Base-by-base conservation (phyloP, 2,329 filamentous ascomycete genomes). In the Fusarium sp. region DNA sequence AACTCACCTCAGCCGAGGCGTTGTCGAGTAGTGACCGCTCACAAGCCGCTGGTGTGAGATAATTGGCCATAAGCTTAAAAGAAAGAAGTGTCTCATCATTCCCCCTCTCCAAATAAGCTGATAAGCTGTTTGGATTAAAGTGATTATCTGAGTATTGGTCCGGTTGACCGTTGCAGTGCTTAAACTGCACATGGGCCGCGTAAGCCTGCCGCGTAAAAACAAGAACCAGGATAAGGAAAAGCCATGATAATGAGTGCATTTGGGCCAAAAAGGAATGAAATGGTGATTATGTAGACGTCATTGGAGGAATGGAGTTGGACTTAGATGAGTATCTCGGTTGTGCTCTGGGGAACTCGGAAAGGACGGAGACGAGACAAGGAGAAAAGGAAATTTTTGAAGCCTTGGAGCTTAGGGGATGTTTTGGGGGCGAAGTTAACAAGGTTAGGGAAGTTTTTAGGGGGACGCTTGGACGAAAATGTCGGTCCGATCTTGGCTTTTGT, bases 141-240 rank as follows among this genome's bases (percentile, higher is more conserved):
- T 21, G 62, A 12, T 64, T 50, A 1, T 16, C 18, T 3, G 30
- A 21, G 32, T 14, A 5, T 14, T 4, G 3, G 11, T 20, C 8
- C 2, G 16, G 66, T 57, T 27, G 68, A 59, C 12, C 50, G 23
- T 41, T 42, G 43, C 72, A 74, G 30, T 72, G 51, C n/a, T 56
- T 56, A 42, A 49, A 43, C 7, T 74, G 66, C 8, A 74, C 43
- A 25, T 74, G 42, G 3, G 72, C 67, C 5, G 71, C 66, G 13
- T 57, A 30, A 28, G 16, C 48, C n/a, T 60, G 21, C 8, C 14
- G 40, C 21, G 53, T 48, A 51, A 40, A 12, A 49, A 37, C 8
- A 67, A 50, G 18, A 57, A 23, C 23, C 63, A 56, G 32, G 30
- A 48, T 23, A 41, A 41, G 37, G n/a, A 61, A 8, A 5, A 41